Conservation (phyloP, 768 basidiomycete species). For the Pulveroboletus sp. region DNA sequence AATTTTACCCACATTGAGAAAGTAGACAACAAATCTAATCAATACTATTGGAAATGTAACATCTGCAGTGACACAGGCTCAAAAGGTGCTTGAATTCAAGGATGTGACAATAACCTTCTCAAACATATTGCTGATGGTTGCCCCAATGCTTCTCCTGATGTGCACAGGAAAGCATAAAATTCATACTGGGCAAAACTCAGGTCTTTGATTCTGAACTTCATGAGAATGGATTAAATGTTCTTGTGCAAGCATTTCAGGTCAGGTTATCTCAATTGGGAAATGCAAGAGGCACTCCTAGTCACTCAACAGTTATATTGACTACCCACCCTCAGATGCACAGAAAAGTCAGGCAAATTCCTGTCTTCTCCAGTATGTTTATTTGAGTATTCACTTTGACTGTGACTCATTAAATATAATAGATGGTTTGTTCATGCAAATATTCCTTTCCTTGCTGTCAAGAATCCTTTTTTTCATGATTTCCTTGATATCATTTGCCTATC, state of each 20-base stretch:
- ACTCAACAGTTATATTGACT: no score
- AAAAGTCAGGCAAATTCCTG: no score
- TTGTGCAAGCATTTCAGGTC: background rate
- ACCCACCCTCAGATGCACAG: no score
- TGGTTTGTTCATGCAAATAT: conserved; percentile 25
- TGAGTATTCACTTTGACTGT: background rate
- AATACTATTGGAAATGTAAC: background rate
- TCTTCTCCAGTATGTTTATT: background rate
- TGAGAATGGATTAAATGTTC: background rate
- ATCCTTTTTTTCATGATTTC: conserved; percentile 21
- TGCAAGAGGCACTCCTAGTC: no score
- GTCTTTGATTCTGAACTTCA: no score
- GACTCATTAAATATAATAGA: background rate
- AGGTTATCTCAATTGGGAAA: no score
- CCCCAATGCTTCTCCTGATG: no score
- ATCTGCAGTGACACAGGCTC: background rate
- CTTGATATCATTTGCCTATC: conserved; percentile 22
- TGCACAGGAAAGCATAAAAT: no score
- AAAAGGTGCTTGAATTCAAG: background rate
- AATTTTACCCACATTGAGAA: background rate
- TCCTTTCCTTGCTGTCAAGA: conserved; percentile 16
- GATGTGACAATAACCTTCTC: background rate
- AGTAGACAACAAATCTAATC: background rate
- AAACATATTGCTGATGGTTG: no score
- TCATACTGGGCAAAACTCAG: no score